Evolutionary conservation across 2,329 filamentous ascomycete species (phyloP), one percentile per base, ranked within the genome.

Genomic region (Trichoderma sp.): DNA sequence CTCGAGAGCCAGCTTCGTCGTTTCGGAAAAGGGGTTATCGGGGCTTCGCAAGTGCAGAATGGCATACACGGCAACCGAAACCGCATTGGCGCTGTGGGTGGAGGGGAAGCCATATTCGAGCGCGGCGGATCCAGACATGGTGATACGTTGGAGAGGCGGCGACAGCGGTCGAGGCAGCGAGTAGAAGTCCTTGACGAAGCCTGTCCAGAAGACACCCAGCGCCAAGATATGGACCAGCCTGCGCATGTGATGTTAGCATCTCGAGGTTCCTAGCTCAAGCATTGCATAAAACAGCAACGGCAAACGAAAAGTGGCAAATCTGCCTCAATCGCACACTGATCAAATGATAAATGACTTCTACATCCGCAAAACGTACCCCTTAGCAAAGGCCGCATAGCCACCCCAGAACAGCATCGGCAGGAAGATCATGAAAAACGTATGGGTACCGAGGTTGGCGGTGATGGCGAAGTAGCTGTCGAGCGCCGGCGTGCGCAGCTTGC

Each of bases 351-450:
- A 49, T n/a, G 39, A 6, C 18, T 43, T 43, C 39, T n/a, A 49
- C 28, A 64, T 32, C 3, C 14, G 39, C 37, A 52, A 21, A 28
- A 85, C 90, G 74, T 89, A 96, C 93, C 91, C 94, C 83, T 96
- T 91, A 67, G 93, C 96, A 73, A 97, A 87, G 71, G 87, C 89
- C 54, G 91, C 90, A 80, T 94, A 92, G 66, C 95, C 95, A 76
- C 93, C 97, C 96, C 96, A 99, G 83, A 98, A 98, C 74, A 97
- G 87, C 72, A 98, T 93, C 6, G 96, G 96, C 76, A 99, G 83
- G 69, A 93, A 91, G 73, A 97, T 87, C 94, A 98, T 98, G 84
- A 97, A 99, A 83, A 97, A 98, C 0, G 96, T 99, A 81, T 99
- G 96, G 0, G 96, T 99, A 73, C 96, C 93, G 67, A 98, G 87